Conservation (phyloP, 192 early-diverging fungal genomes). For the Umbelopsis sp. region DNA sequence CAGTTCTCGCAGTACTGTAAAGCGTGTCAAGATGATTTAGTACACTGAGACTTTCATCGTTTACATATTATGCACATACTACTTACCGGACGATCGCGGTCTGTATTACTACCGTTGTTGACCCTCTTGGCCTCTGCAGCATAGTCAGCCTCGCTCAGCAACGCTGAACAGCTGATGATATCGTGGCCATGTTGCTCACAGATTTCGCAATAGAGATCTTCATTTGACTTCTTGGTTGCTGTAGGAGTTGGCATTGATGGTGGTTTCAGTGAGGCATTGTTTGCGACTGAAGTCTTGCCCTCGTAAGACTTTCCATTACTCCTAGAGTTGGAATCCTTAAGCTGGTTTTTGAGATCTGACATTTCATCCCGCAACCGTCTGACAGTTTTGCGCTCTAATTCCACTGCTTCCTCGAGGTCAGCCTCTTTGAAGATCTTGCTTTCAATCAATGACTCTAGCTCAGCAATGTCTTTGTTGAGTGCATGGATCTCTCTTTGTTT, state of each 20-base stretch:
- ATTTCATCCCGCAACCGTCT: conserved; percentile 50
- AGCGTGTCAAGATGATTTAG: not conserved
- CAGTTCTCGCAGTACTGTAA: conserved; percentile 76
- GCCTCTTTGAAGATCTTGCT: conserved; percentile 74
- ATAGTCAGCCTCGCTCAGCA: conserved; percentile 34
- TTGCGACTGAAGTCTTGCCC: not conserved
- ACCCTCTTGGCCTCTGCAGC: not conserved
- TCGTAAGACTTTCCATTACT: not conserved
- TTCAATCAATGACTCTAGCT: conserved; percentile 69
- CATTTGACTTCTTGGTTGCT: conserved; percentile 31
- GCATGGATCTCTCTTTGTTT: conserved; percentile 61
- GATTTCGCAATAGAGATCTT: conserved; percentile 61
- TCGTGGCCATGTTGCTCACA: conserved; percentile 69
- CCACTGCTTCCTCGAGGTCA: conserved; percentile 64
- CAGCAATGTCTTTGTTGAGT: conserved; percentile 67
- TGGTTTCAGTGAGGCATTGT: not conserved
- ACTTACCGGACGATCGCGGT: conserved; percentile 49
- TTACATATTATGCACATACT: not conserved
- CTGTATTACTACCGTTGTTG: conserved; percentile 7
- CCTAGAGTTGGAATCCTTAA: conserved; percentile 41
- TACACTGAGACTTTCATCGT: not conserved
- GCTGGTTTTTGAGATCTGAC: conserved; percentile 50
- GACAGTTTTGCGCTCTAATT: conserved; percentile 45
- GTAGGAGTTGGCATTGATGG: not conserved
- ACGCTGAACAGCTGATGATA: conserved; percentile 59